These are phyloP conservation scores for Aureobasidium leucospermi DNA, from an alignment of 2,329 filamentous ascomycete species.

Conservation along the genomic window DNA sequence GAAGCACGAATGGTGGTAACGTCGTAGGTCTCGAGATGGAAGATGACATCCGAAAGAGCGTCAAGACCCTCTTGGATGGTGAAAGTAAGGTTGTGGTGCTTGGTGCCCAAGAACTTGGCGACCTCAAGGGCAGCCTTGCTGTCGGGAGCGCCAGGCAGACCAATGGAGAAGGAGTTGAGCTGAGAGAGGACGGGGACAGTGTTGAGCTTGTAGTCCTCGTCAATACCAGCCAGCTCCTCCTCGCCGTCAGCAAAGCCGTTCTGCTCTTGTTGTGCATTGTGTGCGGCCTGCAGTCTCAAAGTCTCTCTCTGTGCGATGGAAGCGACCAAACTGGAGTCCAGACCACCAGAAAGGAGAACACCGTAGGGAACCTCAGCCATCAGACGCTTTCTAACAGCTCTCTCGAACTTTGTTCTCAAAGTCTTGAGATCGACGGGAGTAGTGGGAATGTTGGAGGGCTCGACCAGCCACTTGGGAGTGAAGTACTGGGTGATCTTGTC, in stretches of 20 bases:
- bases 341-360: constrained; percentile 86
- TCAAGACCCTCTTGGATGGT: constrained; percentile 96
- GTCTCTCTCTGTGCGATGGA: constrained; percentile 94
- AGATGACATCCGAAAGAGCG: constrained; percentile 94
- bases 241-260: constrained; percentile 48
- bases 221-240: constrained; percentile 82
- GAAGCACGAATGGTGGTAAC: constrained; percentile 97
- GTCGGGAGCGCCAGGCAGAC: constrained; percentile 85
- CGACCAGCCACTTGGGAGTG: constrained; percentile 80
- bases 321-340: constrained; percentile 92
- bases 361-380: constrained; percentile 99
- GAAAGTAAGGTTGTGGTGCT: constrained; percentile 97
- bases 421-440: constrained; percentile 76
- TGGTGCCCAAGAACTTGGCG: constrained; percentile 92
- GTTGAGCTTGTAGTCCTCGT: constrained; percentile 81
- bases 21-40: constrained; percentile 94
- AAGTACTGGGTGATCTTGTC: constrained; percentile 81
- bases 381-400: constrained; percentile 86
- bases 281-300: constrained; percentile 55
- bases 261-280: constrained; percentile 36
- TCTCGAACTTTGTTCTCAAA: constrained; percentile 76
- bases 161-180: constrained; percentile 98
- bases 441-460: constrained; percentile 68
- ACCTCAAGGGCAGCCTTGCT: constrained; percentile 87
- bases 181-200: constrained; percentile 88